Percentiles rank a stretch among this genome's conserved stretches.
Evolutionary conservation across 257 asterid species (phyloP).

Genomic region (Linaria vulgaris): DNA sequence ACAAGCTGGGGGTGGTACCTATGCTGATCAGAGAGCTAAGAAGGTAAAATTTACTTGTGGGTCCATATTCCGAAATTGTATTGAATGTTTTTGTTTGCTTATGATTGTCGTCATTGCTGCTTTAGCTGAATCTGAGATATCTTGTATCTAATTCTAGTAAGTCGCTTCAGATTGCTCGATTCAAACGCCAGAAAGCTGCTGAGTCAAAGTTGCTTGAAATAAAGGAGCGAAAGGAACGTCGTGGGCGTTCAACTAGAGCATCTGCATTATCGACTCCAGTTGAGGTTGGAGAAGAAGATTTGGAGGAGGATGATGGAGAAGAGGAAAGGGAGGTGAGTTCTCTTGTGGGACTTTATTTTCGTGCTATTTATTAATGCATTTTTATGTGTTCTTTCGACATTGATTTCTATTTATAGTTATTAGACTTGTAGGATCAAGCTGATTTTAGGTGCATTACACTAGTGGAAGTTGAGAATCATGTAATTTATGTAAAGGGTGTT

Average conservation of each 20-base stretch:
- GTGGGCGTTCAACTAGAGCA: conserved; percentile 95
- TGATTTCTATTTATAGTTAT: neutral
- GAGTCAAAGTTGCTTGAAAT: conserved; percentile 80
- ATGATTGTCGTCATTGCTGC: neutral
- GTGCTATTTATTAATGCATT: neutral
- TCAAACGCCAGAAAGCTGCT: conserved; percentile 84
- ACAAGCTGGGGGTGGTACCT: conserved; percentile 39
- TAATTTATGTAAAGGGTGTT: conserved; percentile 5
- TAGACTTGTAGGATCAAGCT: conserved; percentile 9
- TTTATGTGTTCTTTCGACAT: neutral
- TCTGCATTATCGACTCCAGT: conserved; percentile 82
- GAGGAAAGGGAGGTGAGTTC: conserved; percentile 92
- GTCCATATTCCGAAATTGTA: neutral
- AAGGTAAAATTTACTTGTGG: conserved; percentile 47
- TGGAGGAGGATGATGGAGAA: conserved; percentile 90
- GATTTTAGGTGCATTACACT: neutral
- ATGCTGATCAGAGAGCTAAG: conserved; percentile 75
- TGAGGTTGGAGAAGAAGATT: conserved; percentile 71
- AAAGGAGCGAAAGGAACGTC: conserved; percentile 87
- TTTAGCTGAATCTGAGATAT: neutral
- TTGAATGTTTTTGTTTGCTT: neutral
- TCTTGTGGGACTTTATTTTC: conserved; percentile 1
- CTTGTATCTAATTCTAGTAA: conserved; percentile 20
- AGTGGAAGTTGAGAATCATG: conserved; percentile 5
- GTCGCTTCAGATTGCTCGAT: conserved; percentile 69